These are phyloP conservation scores for Diaporthe sp. DNA, from an alignment of 2,329 filamentous ascomycete genomes.

Conservation along the genomic window DNA sequence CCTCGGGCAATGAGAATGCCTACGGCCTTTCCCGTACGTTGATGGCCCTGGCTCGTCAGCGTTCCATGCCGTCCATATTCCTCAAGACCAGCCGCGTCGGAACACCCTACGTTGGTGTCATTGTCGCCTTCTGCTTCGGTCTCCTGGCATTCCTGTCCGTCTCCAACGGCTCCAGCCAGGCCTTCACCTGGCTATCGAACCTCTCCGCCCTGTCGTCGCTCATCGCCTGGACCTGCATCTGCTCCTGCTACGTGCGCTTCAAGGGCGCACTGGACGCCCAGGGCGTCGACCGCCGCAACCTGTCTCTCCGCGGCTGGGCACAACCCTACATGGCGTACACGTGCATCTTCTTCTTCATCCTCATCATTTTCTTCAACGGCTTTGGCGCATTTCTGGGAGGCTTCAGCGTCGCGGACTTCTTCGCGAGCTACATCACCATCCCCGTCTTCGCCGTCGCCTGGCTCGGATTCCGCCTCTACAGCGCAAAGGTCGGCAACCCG, in stretches of 20 bases:
- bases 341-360: slow-evolving; percentile 55
- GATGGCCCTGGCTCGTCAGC: slow-evolving; percentile 64
- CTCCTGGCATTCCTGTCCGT: slow-evolving; percentile 62
- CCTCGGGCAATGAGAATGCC: slow-evolving; percentile 66
- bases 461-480: slow-evolving; percentile 50
- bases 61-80: slow-evolving; percentile 64
- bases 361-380: slow-evolving; percentile 59
- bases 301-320: slow-evolving; percentile 45
- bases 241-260: slow-evolving; percentile 48
- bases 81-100: slow-evolving; percentile 63
- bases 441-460: slow-evolving; percentile 50
- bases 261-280: slow-evolving; percentile 54
- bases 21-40: slow-evolving; percentile 61
- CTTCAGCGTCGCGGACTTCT: slow-evolving; percentile 54
- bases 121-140: slow-evolving; percentile 56
- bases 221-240: slow-evolving; percentile 50
- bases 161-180: slow-evolving; percentile 56
- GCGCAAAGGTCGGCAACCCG: slow-evolving; percentile 22
- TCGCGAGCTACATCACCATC: slow-evolving; percentile 52
- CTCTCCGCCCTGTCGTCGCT: slow-evolving; percentile 58
- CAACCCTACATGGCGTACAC: slow-evolving; percentile 57
- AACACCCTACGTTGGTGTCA: slow-evolving; percentile 63
- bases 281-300: slow-evolving; percentile 49
- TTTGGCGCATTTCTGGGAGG: slow-evolving; percentile 58
- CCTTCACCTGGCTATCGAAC: slow-evolving; percentile 69